Evolutionary conservation across 352 stramenopile genomes (phyloP), one percentile per base, ranked within the genome.

Genomic region (Phytopythium delawarense): DNA sequence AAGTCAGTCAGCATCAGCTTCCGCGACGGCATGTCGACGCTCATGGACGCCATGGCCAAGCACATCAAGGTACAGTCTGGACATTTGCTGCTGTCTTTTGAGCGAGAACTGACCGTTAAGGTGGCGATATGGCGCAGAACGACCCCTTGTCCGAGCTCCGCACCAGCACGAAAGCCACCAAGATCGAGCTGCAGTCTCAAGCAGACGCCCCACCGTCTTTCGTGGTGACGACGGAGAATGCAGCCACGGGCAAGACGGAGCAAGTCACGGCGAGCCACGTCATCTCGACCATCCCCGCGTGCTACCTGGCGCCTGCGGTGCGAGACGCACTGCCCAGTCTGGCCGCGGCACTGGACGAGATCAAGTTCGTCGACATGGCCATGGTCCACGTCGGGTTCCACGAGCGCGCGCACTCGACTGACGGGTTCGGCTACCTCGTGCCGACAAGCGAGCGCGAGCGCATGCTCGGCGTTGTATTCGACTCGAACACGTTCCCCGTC

Each of bases 391-490:
- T 96, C 13, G 84, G 79, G 16, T 96, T 82, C 66, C 66, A 91
- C 39, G 64, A 74, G 0, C 63, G 75, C 20, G 70, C 91, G 64
- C 69, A 95, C 32, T 44, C 67, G 55, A 84, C 63, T 12, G 74
- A 85, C n/a, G 88, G 88, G 40, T 96, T 96, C 59, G 88, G 88
- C 20, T 94, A 96, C 53, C 76, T 96, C 48, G 76, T 96, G 20
- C 88, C 88, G 5, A 84, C 73, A 16, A 76, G 68, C 20, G 84
- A 95, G 62, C 76, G 77, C 35, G 71, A 96, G 60, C 75, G 78
- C 28, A 72, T 96, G 28, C 76, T 96, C 13, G 88, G 87, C 8
- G 83, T 91, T 52, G 85, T 96, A 21, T 96, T 89, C 66, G 88
- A 96, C 78, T 95, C 85, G 49, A 91, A 92, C 61, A 87, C 87